These are phyloP conservation scores for Halocafeteria seosinensis DNA, from an alignment of 108 stramenopile genomes.

Conservation along the genomic window DNA sequence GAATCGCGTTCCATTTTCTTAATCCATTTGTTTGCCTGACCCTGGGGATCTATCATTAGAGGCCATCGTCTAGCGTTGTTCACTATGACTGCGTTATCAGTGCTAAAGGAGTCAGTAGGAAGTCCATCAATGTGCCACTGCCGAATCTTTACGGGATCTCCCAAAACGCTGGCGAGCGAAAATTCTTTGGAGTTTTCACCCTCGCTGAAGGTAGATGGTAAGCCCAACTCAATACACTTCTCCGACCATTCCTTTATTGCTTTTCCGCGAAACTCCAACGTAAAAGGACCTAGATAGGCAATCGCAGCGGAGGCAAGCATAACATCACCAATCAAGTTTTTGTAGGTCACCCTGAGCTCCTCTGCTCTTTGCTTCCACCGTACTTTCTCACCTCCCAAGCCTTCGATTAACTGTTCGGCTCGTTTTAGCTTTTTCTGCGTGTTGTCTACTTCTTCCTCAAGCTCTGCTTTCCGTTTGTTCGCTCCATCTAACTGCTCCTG, in stretches of 20 bases:
- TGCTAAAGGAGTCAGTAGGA: constrained; percentile 35
- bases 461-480: constrained; percentile 25
- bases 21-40: constrained; percentile 39
- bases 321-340: constrained; percentile 34
- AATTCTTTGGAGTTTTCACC: neutral
- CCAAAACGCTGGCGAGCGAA: constrained; percentile 22
- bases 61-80: constrained; percentile 46
- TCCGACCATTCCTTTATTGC: constrained; percentile 28
- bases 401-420: constrained; percentile 37
- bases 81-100: constrained; percentile 43
- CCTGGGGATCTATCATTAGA: constrained; percentile 46
- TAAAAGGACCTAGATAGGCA: constrained; percentile 50
- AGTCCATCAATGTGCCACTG: constrained; percentile 46
- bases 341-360: neutral
- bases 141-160: constrained; percentile 32
- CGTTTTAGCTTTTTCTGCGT: constrained; percentile 38
- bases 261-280: constrained; percentile 27
- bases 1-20: constrained; percentile 35
- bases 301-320: constrained; percentile 39
- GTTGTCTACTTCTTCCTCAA: constrained; percentile 26
- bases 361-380: constrained; percentile 7
- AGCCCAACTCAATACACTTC: neutral
- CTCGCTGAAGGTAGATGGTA: neutral
- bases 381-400: constrained; percentile 35
- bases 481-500: constrained; percentile 31